Conservation (phyloP, 2,329 filamentous ascomycete species). For the Emergomyces orientalis region DNA sequence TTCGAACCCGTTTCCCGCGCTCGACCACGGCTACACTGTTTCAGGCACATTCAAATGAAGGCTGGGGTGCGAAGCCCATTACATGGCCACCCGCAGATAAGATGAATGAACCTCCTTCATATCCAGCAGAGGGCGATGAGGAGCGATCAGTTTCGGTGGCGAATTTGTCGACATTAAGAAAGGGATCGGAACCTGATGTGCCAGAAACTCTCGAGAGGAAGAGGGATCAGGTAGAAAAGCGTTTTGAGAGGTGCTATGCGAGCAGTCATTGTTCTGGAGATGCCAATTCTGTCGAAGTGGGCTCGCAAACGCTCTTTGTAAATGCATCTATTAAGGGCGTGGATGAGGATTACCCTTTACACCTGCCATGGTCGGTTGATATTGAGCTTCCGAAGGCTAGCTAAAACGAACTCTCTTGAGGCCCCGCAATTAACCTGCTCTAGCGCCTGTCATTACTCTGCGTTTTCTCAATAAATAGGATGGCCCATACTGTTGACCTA, state of each 20-base stretch:
- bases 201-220: not conserved
- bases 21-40: conserved; percentile 32
- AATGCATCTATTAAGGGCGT: conserved; percentile 2
- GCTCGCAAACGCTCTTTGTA: conserved; percentile 2
- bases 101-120: conserved; percentile 28
- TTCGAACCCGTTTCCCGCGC: conserved; percentile 16
- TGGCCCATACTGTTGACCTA: not conserved
- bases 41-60: conserved; percentile 40
- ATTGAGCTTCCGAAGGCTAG: conserved; percentile 5
- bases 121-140: conserved; percentile 42
- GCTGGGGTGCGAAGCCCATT: conserved; percentile 48
- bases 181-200: not conserved
- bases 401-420: not conserved
- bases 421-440: not conserved
- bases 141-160: conserved; percentile 31
- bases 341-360: conserved; percentile 3
- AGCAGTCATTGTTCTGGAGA: conserved; percentile 3
- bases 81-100: conserved; percentile 38
- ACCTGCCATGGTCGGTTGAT: conserved; percentile 1
- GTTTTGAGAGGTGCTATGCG: not conserved
- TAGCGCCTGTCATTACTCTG: not conserved
- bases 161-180: conserved; percentile 22
- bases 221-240: not conserved
- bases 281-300: not conserved
- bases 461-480: not conserved